Evolutionary conservation across 2,329 filamentous ascomycete genomes (phyloP).

Genomic region (Phoma sp.): DNA sequence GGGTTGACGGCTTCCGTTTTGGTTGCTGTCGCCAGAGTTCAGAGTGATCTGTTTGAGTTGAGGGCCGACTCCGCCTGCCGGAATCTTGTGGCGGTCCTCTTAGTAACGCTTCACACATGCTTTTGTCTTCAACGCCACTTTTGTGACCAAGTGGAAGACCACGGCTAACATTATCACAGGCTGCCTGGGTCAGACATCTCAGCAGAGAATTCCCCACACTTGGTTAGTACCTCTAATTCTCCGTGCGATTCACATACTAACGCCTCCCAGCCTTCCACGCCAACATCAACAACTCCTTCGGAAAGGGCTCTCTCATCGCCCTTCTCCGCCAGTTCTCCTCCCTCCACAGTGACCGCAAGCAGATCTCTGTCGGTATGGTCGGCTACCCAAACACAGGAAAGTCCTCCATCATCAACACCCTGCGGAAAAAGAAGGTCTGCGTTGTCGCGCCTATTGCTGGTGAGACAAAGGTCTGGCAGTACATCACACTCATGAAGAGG

Average conservation of each 20-base stretch:
- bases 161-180: constrained; percentile 62
- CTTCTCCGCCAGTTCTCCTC: constrained; percentile 91
- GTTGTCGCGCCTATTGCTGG: constrained; percentile 93
- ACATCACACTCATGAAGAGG: constrained; percentile 92
- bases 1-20: constrained; percentile 87
- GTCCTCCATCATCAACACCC: constrained; percentile 94
- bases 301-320: constrained; percentile 92
- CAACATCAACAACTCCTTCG: constrained; percentile 93
- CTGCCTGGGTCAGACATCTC: constrained; percentile 87
- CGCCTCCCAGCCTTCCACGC: constrained; percentile 78
- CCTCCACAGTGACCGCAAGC: constrained; percentile 88
- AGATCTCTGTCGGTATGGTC: constrained; percentile 90
- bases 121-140: constrained; percentile 31
- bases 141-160: constrained; percentile 16
- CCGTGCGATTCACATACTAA: constrained; percentile 4
- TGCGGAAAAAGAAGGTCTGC: constrained; percentile 93
- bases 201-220: constrained; percentile 93
- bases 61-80: constrained; percentile 74
- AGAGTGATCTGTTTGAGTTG: constrained; percentile 97
- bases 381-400: constrained; percentile 95
- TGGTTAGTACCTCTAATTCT: constrained; percentile 15
- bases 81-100: constrained; percentile 80
- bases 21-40: constrained; percentile 78
- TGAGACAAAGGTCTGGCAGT: constrained; percentile 98
- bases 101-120: constrained; percentile 98